Conservation (phyloP, 176 grass and related monocot genomes). For the Carex myosuroides region DNA sequence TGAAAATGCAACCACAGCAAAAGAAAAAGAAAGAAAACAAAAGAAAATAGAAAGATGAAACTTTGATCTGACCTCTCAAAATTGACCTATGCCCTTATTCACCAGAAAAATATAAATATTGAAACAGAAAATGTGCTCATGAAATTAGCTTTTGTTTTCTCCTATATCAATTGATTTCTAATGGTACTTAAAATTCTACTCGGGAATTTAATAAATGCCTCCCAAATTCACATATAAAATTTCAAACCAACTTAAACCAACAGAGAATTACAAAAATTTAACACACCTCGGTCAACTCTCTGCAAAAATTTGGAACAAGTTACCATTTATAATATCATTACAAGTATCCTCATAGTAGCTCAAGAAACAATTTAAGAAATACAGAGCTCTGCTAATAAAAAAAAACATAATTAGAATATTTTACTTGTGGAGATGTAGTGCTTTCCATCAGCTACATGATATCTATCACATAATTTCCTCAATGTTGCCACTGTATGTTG, state of each 20-base stretch:
- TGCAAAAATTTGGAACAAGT: not conserved
- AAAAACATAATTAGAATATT: not conserved
- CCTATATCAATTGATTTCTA: not conserved
- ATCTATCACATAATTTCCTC: constrained; percentile 78
- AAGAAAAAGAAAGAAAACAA: not conserved
- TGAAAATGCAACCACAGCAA: not conserved
- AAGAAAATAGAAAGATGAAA: not conserved
- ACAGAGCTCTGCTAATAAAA: not conserved
- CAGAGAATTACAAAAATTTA: not conserved
- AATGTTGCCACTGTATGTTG: constrained; percentile 66
- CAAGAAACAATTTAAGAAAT: not conserved
- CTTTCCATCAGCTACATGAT: constrained; percentile 39
- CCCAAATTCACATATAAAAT: not conserved
- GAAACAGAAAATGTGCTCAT: not conserved
- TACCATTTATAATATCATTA: constrained; percentile 1
- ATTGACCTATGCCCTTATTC: not conserved
- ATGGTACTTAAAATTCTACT: not conserved
- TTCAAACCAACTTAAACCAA: not conserved
- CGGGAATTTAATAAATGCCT: not conserved
- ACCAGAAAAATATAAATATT: not conserved
- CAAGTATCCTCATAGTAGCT: not conserved
- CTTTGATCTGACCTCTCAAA: not conserved
- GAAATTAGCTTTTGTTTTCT: not conserved
- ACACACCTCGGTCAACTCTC: not conserved
- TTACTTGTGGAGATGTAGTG: constrained; percentile 19